Percentiles rank a stretch among this genome's conserved stretches.
Evolutionary conservation across 805 yeast genomes (phyloP).

Genomic region (Saccharomyces jurei): DNA sequence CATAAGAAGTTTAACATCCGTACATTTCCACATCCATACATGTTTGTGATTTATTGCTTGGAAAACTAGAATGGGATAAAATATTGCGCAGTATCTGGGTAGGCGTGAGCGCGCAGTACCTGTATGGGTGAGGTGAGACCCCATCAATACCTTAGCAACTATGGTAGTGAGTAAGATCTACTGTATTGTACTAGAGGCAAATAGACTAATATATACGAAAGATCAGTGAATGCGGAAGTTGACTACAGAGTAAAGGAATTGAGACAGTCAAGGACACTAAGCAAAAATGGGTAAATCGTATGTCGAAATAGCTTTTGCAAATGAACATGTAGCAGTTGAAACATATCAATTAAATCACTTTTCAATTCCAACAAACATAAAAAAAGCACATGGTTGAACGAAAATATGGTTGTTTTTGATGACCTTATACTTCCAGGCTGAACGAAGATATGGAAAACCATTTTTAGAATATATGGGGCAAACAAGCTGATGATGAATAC

Average conservation of each 20-base stretch:
- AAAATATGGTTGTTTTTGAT: background rate
- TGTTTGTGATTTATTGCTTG: background rate
- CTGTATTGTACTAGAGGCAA: background rate
- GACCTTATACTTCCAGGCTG: background rate
- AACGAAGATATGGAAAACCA: background rate
- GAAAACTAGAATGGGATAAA: background rate
- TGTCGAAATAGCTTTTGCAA: constrained; percentile 11
- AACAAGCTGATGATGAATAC: background rate
- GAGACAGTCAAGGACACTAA: constrained; percentile 26
- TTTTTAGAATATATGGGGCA: background rate
- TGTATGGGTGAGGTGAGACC: background rate
- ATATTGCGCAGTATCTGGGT: background rate
- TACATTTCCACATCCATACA: background rate
- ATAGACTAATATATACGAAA: background rate
- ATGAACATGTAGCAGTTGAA: background rate
- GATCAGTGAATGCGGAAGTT: background rate
- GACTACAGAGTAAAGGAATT: background rate
- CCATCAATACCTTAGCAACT: background rate
- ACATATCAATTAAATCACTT: background rate
- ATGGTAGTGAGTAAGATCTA: background rate
- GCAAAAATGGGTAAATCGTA: constrained; percentile 37
- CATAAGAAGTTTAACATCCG: background rate
- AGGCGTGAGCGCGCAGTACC: background rate
- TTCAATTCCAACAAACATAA: background rate
- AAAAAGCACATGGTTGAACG: background rate